phyloP scores from a whole-genome alignment of 148 eudicot genomes.

The Talinum fruticosum region DNA sequence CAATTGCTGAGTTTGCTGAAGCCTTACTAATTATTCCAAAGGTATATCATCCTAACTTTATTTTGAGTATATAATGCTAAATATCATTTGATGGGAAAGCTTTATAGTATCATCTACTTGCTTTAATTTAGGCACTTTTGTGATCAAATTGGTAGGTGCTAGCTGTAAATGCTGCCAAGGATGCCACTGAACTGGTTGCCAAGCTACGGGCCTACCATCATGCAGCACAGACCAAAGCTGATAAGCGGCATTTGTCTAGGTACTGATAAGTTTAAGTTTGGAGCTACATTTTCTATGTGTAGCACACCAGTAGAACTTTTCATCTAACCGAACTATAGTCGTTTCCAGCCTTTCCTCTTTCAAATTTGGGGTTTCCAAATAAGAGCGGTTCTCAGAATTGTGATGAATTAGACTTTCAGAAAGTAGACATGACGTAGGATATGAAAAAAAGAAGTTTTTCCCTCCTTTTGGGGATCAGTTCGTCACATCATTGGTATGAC shows the following conservation, averaged over 20 bases:
- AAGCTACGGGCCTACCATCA: constrained; percentile 88
- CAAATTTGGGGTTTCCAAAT: background rate
- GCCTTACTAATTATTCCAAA: constrained; percentile 84
- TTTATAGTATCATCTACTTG: background rate
- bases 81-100: constrained; percentile 1
- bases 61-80: background rate
- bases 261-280: constrained; percentile 21
- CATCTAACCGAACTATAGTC: background rate
- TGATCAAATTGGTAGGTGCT: constrained; percentile 53
- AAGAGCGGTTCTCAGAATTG: background rate
- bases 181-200: constrained; percentile 87
- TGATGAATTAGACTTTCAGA: background rate
- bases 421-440: background rate
- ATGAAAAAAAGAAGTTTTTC: background rate
- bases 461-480: background rate
- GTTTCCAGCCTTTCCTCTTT: background rate
- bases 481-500: background rate
- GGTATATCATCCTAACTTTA: constrained; percentile 35
- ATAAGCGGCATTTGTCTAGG: constrained; percentile 90
- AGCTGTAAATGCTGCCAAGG: constrained; percentile 95
- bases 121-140: background rate
- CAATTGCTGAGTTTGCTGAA: constrained; percentile 97
- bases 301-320: background rate
- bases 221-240: constrained; percentile 90
- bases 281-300: background rate